Evolutionary conservation across 768 basidiomycete species (phyloP).

Genomic region (Pulveroboletus sp.): DNA sequence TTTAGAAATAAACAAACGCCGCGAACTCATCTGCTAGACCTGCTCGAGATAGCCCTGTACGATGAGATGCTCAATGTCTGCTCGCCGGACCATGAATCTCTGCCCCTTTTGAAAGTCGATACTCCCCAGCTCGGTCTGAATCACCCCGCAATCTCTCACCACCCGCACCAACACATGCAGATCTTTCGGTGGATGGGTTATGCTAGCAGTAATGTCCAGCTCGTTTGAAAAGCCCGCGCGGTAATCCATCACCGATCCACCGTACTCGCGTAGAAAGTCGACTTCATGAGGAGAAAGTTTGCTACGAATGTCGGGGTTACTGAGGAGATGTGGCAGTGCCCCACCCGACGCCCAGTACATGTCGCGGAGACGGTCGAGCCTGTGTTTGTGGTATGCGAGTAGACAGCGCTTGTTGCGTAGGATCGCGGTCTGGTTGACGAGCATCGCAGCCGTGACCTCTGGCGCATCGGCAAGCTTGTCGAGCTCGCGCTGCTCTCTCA

Average conservation of each 20-base stretch:
- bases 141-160: slow-evolving; percentile 82
- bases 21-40: slow-evolving; percentile 38
- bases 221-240: slow-evolving; percentile 81
- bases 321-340: slow-evolving; percentile 78
- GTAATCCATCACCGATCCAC: slow-evolving; percentile 75
- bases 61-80: slow-evolving; percentile 92
- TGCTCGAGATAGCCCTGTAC: slow-evolving; percentile 92
- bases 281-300: slow-evolving; percentile 78
- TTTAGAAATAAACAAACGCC: slow-evolving; percentile 19
- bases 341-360: slow-evolving; percentile 90
- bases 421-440: slow-evolving; percentile 86
- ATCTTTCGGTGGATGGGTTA: slow-evolving; percentile 82
- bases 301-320: slow-evolving; percentile 58
- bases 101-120: slow-evolving; percentile 90
- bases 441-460: slow-evolving; percentile 52
- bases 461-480: slow-evolving; percentile 51
- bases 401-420: slow-evolving; percentile 94
- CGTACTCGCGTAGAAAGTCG: slow-evolving; percentile 81
- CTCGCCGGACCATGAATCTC: slow-evolving; percentile 80
- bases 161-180: slow-evolving; percentile 86
- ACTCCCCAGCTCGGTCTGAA: slow-evolving; percentile 86
- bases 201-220: slow-evolving; percentile 81
- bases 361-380: slow-evolving; percentile 76
- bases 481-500: slow-evolving; percentile 89
- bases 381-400: slow-evolving; percentile 86